Evolutionary conservation across 23 red algal species (phyloP), one percentile per base, ranked within the genome.

Genomic region (Chondrus crispus): DNA sequence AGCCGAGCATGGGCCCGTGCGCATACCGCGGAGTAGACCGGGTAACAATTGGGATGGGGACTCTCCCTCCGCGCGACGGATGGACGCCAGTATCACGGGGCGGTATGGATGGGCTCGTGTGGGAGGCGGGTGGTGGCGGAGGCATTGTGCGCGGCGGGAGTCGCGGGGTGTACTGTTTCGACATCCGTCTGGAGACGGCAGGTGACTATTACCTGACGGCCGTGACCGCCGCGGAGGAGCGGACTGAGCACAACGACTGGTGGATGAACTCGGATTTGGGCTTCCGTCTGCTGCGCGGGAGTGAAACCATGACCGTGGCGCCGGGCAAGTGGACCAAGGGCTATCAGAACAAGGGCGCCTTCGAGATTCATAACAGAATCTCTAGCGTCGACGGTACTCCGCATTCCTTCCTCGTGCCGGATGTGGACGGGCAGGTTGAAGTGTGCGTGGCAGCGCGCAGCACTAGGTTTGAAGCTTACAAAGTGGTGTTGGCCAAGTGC

Each of bases 231-330:
- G 82, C 82, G 44, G 58, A 55, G 1, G 60, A 86, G 20, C 20
- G 58, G 30, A 86, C 82, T 20, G 82, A 86, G 63, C 53, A 86
- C 62, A 86, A 86, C 82, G 82, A 86, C 26, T 53, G 66, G 60
- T 86, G 82, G 82, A 86, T 86, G 3, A 68, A 72, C 58, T 86
- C 62, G 3, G 43, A 38, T 2, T 50, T 53, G n/a, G 49, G 49
- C 5, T 30, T 86, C 2, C 51, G 49, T 8, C 62, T 86, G 4
- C 39, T 68, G 10, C 18, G 47, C 42, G 62, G 62, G 20, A 62
- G 82, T 5, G 22, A 11, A 1, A 35, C 51, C 40, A 1, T 10
- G 2, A 68, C 42, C 38, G 63, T 50, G 33, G 70, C 58, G 7
- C 52, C 52, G 22, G 52, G 22, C 14, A 62, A 86, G 49, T 86